Base-by-base conservation (phyloP, 1,284 basidiomycete species). In the Hemileia vastatrix region DNA sequence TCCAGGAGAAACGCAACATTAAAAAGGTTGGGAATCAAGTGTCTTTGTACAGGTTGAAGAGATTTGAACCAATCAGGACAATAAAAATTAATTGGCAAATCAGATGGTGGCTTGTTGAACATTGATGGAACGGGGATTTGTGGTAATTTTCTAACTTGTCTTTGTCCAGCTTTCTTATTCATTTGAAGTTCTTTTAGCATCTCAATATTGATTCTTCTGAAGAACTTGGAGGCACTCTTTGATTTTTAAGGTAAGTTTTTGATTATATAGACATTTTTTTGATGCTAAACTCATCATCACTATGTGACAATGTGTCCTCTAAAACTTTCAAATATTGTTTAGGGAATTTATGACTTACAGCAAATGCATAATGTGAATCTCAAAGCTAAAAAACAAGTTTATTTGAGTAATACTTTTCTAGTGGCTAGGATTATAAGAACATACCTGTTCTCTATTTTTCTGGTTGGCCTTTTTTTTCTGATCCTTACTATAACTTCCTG, bases 221-320 rank as follows among this genome's bases (percentile, higher is more conserved):
- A 21, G 21, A 58, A 58, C 48, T 58, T 58, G 44, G 31, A 50
- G 57, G 57, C 27, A 21, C 51, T 58, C 15, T 58, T 58, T 1
- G 48, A 58, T n/a, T 32, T 24, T 50, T 58, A 58, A 1, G 11
- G 2, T 15, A 49, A 31, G 21, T 21, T 57, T 32, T 57, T 50
- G 49, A 50, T 50, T 6, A 50, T 11, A 1, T 3, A 50, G 2
- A 50, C 24, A 18, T 57, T 57, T 2, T 19, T 18, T 31, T 57
- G 5, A 18, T 13, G 45, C 36, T 19, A 6, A 19, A 48, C 33
- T 57, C 55, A 32, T 57, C 44, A 19, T 57, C 27, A 18, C 55
- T 57, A 27, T 57, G 55, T n/a, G n/a, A n/a, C n/a, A 48, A 48
- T 5, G 19, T 6, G 6, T 6, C 47, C 47, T 11, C 11, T 6